A percentile compares a stretch with the other conserved stretches of the same genome.
Conservation (phyloP, 139 green algal species). For the Axilococcus clingmanii region DNA sequence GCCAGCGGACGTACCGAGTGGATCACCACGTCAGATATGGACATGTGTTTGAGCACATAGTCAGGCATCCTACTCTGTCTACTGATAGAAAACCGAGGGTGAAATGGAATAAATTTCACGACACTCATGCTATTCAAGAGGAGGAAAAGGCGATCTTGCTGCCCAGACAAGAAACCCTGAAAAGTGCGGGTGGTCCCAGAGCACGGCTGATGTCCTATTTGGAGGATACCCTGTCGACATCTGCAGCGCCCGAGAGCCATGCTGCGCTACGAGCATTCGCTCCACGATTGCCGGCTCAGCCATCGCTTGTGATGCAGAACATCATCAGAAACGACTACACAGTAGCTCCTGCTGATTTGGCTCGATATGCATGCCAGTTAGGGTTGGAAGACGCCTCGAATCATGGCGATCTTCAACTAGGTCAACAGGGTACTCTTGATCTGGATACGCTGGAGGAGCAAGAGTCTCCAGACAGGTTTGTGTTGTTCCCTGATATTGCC, state of each 20-base stretch:
- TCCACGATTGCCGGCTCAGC: too few relatives aligned
- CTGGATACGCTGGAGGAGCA: not conserved
- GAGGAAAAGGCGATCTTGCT: too few relatives aligned
- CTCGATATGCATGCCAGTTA: too few relatives aligned
- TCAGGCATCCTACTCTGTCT: constrained; percentile 23
- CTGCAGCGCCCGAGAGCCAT: constrained; percentile 2
- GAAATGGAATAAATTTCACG: constrained; percentile 31
- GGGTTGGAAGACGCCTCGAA: not conserved
- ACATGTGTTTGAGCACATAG: constrained; percentile 32
- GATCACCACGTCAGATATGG: constrained; percentile 31
- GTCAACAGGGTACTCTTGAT: not conserved
- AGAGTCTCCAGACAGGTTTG: too few relatives aligned
- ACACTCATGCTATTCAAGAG: constrained; percentile 1
- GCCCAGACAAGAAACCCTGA: not conserved
- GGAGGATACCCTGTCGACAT: not conserved
- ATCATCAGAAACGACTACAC: constrained; percentile 11
- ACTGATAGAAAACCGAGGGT: constrained; percentile 29
- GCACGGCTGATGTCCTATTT: not conserved
- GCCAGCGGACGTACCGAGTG: constrained; percentile 36
- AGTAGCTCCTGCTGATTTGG: constrained; percentile 1
- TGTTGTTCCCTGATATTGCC: not conserved
- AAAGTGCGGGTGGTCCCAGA: too few relatives aligned
- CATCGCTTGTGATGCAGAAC: too few relatives aligned
- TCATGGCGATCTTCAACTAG: not conserved
- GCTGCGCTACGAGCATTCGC: constrained; percentile 3